Conservation (phyloP, 345 rosid genomes). For the Salix caprea region DNA sequence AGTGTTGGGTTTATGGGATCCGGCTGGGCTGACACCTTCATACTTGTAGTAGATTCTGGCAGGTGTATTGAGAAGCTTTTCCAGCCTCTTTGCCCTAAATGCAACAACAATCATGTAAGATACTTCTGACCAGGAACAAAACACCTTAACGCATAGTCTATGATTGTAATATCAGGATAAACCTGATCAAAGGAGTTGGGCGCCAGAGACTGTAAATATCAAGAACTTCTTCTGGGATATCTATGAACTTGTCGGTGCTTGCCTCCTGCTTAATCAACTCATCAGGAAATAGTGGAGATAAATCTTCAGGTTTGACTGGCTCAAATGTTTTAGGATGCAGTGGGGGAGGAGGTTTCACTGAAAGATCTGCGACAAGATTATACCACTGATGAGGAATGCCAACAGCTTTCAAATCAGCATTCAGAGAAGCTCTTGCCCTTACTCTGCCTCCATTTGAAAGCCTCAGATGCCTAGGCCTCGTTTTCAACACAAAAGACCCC, state of each 20-base stretch:
- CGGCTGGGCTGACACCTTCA: slow-evolving; percentile 95
- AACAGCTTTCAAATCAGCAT: slow-evolving; percentile 20
- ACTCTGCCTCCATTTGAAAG: slow-evolving; percentile 37
- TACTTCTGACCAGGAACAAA: not conserved
- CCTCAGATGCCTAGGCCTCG: slow-evolving; percentile 15
- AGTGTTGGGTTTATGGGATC: slow-evolving; percentile 89
- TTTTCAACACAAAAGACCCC: slow-evolving; percentile 21
- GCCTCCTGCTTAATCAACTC: slow-evolving; percentile 86
- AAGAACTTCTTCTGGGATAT: slow-evolving; percentile 82
- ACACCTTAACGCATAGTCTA: not conserved
- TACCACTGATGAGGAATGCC: slow-evolving; percentile 68
- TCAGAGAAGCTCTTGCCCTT: slow-evolving; percentile 40
- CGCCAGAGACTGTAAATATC: slow-evolving; percentile 88
- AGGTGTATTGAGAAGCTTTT: slow-evolving; percentile 81
- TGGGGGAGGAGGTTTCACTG: slow-evolving; percentile 76
- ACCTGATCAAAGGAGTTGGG: slow-evolving; percentile 93
- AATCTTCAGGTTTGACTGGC: slow-evolving; percentile 69
- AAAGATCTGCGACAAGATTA: slow-evolving; percentile 75
- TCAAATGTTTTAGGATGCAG: slow-evolving; percentile 73
- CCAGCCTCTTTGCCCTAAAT: slow-evolving; percentile 87
- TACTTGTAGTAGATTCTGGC: slow-evolving; percentile 92
- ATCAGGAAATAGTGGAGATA: slow-evolving; percentile 71
- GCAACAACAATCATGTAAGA: slow-evolving; percentile 9
- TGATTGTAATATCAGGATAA: not conserved
- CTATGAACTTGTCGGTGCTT: slow-evolving; percentile 58